Evolutionary conservation across 1,139 yeast genomes (phyloP), one percentile per base, ranked within the genome.

Genomic region (Saccharomyces hybrid): DNA sequence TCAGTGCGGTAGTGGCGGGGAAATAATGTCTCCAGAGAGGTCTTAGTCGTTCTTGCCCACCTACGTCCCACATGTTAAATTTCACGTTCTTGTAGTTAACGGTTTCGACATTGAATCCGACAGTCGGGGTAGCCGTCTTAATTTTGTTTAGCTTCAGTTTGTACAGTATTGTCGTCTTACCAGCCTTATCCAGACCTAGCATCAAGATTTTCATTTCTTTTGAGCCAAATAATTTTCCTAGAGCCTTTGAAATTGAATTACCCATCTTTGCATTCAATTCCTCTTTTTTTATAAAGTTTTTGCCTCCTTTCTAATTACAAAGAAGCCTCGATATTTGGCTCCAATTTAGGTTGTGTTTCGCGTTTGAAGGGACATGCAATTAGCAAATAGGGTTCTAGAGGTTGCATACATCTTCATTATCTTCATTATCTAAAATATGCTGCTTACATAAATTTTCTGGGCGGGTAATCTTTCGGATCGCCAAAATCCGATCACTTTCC

Each of bases 61-160:
- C 97, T 56, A 95, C 95, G 71, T 90, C 97, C 97, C 97, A 91
- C 62, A 93, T 95, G 58, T 93, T 93, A 77, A 90, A 89, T 57
- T 88, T 83, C 58, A 90, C 84, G 70, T 88, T 88, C 70, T 86
- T 88, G 71, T 86, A 91, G 58, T 87, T 84, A 62, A 91, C 90
- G 7, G 96, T 88, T 72, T 91, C 97, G 55, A 90, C 96, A 71
- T 90, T 90, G 74, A 88, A 91, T 1, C 97, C 97, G 28, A 90
- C 97, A 0, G 97, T 91, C 27, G 97, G 97, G 5, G 88, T 95
- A 1, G 96, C 88, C 51, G 87, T 82, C 59, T 86, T 82, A 51
- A 76, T 73, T 56, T 64, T 68, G 54, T 65, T 66, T 51, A 66
- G 53, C 53, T 62, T 66, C 55, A 70, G 58, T 55, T 68, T 70